Evolutionary conservation across 805 yeast genomes (phyloP), one percentile per base, ranked within the genome.

Genomic region (Cyberlindnera nakhonratchasimensis): DNA sequence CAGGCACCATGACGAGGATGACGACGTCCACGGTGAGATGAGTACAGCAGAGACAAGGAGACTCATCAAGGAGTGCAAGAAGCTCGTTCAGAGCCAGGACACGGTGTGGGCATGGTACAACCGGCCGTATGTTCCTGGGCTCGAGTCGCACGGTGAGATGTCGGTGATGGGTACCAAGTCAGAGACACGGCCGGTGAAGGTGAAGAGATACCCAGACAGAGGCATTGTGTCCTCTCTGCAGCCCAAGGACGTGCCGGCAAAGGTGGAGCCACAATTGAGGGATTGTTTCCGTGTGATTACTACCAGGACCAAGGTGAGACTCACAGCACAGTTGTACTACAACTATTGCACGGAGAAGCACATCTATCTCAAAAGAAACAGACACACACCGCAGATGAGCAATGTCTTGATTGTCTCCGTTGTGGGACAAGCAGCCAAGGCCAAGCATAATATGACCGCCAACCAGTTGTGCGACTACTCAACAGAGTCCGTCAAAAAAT

Each of bases 311-410:
- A 64, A 63, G 37, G 47, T 66, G 6, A 61, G 66, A 5, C 53
- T 61, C 13, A 62, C 67, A 1, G 48, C 65, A 17, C 64, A 61
- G 46, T 46, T 65, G 13, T 64, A 69, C 45, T 69, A 69, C 42
- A 64, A 65, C 43, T 66, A 47, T 33, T 62, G 62, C 4, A 53
- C 58, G 21, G 70, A 65, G 31, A 52, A 47, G 13, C 74, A 69
- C 50, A 37, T 68, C 0, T 69, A 69, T 41, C 26, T 67, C 21
- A 65, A 62, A 39, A 51, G 53, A 11, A 43, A 47, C 18, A 28
- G 48, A 1, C 39, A 51, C 5, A 45, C 43, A n/a, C 46, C 60
- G 23, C 34, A 21, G 2, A 47, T 58, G 3, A 53, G 51, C 34
- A 59, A 56, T 16, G 49, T 55, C n/a, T 29, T 65, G 3, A 51